Percentiles rank a stretch among this genome's conserved stretches.
Conservation (phyloP, 768 basidiomycete genomes). For the Agrocybe chaxingu region DNA sequence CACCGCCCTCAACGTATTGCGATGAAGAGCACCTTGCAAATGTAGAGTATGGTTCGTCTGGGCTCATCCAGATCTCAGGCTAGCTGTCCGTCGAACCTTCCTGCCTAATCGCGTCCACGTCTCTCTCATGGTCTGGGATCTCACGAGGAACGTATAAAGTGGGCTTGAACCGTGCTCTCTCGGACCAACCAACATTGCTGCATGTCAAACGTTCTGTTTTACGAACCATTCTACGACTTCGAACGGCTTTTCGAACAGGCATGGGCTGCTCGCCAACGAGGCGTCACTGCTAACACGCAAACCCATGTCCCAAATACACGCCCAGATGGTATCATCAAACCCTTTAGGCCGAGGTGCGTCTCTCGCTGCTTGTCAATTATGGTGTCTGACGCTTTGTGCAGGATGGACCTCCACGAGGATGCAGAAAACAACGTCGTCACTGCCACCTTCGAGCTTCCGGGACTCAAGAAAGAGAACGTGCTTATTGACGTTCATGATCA, state of each 20-base stretch:
- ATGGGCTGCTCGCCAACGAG: constrained; percentile 17
- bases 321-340: constrained; percentile 12
- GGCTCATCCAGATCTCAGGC: too few relatives aligned
- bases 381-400: constrained; percentile 13
- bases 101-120: too few relatives aligned
- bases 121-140: too few relatives aligned
- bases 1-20: too few relatives aligned
- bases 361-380: neutral
- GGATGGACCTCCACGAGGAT: constrained; percentile 59
- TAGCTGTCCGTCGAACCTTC: too few relatives aligned
- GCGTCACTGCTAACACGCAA: constrained; percentile 8
- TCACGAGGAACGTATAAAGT: too few relatives aligned
- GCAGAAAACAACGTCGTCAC: constrained; percentile 46
- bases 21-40: too few relatives aligned
- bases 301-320: constrained; percentile 7
- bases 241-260: constrained; percentile 40
- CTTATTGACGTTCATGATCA: constrained; percentile 51
- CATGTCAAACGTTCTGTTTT: constrained; percentile 31
- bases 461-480: constrained; percentile 51
- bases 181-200: too few relatives aligned
- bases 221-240: constrained; percentile 44
- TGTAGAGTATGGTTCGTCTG: too few relatives aligned
- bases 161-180: too few relatives aligned
- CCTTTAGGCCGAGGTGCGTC: constrained; percentile 30
- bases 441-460: constrained; percentile 60